These are phyloP conservation scores for Evernia prunastri DNA, from an alignment of 495 filamentous ascomycete genomes.

Conservation along the genomic window DNA sequence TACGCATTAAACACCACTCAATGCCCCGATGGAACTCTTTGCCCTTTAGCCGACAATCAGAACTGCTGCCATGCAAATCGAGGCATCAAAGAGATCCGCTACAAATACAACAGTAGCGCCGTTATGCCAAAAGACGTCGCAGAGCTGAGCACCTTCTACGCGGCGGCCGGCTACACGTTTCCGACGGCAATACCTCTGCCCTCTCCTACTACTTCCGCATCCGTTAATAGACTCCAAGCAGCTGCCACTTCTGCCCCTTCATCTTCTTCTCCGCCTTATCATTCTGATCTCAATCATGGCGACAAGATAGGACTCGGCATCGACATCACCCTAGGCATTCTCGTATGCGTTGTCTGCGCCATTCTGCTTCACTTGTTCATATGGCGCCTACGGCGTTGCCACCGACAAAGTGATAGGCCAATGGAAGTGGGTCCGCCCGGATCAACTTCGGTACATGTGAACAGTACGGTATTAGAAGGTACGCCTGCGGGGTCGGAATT, in stretches of 20 bases:
- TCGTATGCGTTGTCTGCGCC: not conserved
- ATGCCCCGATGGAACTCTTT: not conserved
- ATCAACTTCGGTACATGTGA: not conserved
- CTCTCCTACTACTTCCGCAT: not conserved
- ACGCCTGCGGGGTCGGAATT: not conserved
- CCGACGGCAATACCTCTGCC: not conserved
- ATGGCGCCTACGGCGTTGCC: not conserved
- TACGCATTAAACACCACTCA: conserved; percentile 5
- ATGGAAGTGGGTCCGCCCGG: not conserved
- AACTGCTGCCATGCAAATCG: not conserved
- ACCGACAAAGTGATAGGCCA: not conserved
- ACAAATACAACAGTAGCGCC: not conserved
- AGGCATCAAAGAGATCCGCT: conserved; percentile 5
- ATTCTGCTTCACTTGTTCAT: not conserved
- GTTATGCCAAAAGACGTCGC: not conserved
- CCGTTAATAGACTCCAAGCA: not conserved
- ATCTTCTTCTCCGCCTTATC: not conserved
- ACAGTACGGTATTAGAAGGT: not conserved
- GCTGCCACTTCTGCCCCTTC: not conserved
- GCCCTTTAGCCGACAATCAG: not conserved
- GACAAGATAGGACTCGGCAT: not conserved
- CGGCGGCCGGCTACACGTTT: not conserved
- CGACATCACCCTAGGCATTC: not conserved
- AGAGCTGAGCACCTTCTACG: not conserved
- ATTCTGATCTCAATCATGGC: not conserved